Conservation (phyloP, 352 stramenopile genomes). For the Phytophthora gonapodyides region DNA sequence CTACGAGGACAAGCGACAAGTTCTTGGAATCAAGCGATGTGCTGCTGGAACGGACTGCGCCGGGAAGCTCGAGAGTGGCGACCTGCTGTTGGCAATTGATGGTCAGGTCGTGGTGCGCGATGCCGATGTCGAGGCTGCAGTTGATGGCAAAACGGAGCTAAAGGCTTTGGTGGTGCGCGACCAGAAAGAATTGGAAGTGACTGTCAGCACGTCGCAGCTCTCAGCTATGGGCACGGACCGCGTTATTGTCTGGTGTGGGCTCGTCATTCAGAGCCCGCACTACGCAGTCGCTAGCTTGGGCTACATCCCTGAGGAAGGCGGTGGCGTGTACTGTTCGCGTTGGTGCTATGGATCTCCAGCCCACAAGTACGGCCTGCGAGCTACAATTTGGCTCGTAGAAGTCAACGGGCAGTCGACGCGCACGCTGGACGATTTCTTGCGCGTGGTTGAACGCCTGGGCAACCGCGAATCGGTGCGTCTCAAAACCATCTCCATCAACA, state of each 20-base stretch:
- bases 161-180: conserved; percentile 76
- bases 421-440: conserved; percentile 86
- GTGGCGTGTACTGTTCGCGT: conserved; percentile 87
- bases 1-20: conserved; percentile 86
- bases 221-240: conserved; percentile 86
- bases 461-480: conserved; percentile 87
- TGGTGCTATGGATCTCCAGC: conserved; percentile 92
- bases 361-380: conserved; percentile 90
- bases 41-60: conserved; percentile 69
- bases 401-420: conserved; percentile 86
- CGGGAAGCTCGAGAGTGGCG: conserved; percentile 74
- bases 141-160: conserved; percentile 57
- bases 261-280: conserved; percentile 92
- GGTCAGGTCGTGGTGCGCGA: conserved; percentile 77
- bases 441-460: conserved; percentile 75
- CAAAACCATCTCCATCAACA: conserved; percentile 91
- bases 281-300: conserved; percentile 83
- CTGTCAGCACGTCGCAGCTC: conserved; percentile 63
- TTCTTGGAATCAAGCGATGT: conserved; percentile 85
- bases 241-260: conserved; percentile 90
- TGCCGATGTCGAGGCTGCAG: conserved; percentile 71
- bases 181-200: conserved; percentile 67
- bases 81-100: conserved; percentile 87
- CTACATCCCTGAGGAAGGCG: conserved; percentile 86
- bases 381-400: conserved; percentile 92